Evolutionary conservation across 352 stramenopile genomes (phyloP), one percentile per base, ranked within the genome.

Genomic region (Phytopythium sindhum): DNA sequence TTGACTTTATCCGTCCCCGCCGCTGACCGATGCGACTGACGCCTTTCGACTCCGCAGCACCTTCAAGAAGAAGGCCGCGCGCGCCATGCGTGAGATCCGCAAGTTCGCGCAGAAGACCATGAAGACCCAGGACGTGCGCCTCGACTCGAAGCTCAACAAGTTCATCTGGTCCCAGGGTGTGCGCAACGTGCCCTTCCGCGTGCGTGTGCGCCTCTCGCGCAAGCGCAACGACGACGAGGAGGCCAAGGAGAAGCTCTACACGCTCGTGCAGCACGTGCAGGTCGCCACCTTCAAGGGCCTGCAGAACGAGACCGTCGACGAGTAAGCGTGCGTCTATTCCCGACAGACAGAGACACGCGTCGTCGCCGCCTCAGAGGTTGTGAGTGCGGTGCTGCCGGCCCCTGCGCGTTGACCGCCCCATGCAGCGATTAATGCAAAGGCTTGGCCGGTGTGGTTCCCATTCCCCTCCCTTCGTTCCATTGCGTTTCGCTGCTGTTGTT

Each of bases 221-320:
- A 98, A 98, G 93, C 91, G 96, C 75, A 99, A 99, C 86, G 97
- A 99, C 75, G 97, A 99, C 70, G 97, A 99, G 77, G 97, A 99
- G 63, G 96, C 97, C 71, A 97, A 98, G 65, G 97, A 99, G 85
- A 99, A 99, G 86, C 89, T 99, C 63, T 99, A 99, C 95, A 99
- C 97, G 75, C 91, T 99, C 60, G 97, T 98, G 67, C 93, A 99
- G 85, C 88, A 98, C 77, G 96, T 99, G 63, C 83, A 98, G 75
- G 96, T 99, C 66, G 88, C 82, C 42, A 79, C 67, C 67, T 99
- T 98, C 90, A 99, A 99, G 86, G 96, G 95, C 70, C 87, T 99
- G 72, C 82, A 97, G 80, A 99, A 97, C 74, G 96, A 99, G 72
- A 98, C 89, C 68, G 91, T 98, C 60, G 89, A 98, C 68, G 90